Percentiles rank a stretch among this genome's conserved stretches.
phyloP scores from a whole-genome alignment of 495 filamentous ascomycete genomes.

The Podospora bellae-mahoneyi region DNA sequence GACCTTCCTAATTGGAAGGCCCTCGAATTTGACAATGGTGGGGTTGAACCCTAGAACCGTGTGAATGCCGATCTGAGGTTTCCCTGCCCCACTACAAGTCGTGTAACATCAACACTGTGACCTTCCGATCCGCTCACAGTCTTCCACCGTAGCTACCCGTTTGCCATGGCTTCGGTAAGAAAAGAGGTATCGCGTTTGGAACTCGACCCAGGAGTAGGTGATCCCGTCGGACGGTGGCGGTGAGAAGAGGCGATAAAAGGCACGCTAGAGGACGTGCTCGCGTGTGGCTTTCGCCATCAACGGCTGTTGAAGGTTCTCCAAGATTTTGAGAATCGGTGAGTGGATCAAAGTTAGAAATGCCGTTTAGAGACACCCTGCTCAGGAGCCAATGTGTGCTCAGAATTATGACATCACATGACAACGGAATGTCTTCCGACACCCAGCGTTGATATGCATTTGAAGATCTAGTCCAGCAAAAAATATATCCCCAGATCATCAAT shows the following conservation, averaged over 20 bases:
- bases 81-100: neutral
- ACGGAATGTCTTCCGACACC: neutral
- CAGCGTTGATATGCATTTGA: neutral
- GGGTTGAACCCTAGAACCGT: neutral
- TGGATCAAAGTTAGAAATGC: neutral
- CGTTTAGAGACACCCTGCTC: neutral
- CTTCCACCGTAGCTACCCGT: neutral
- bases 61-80: neutral
- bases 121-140: neutral
- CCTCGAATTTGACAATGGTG: neutral
- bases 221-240: neutral
- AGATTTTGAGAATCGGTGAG: neutral
- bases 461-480: too few relatives aligned
- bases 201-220: neutral
- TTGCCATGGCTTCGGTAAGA: neutral
- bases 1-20: neutral
- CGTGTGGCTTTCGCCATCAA: neutral
- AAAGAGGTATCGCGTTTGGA: neutral
- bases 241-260: neutral
- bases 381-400: neutral
- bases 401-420: neutral
- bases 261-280: neutral
- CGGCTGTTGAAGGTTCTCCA: neutral
- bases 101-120: neutral
- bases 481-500: too few relatives aligned